Evolutionary conservation across 2,329 filamentous ascomycete genomes (phyloP).

Genomic region (Exophiala sp.): DNA sequence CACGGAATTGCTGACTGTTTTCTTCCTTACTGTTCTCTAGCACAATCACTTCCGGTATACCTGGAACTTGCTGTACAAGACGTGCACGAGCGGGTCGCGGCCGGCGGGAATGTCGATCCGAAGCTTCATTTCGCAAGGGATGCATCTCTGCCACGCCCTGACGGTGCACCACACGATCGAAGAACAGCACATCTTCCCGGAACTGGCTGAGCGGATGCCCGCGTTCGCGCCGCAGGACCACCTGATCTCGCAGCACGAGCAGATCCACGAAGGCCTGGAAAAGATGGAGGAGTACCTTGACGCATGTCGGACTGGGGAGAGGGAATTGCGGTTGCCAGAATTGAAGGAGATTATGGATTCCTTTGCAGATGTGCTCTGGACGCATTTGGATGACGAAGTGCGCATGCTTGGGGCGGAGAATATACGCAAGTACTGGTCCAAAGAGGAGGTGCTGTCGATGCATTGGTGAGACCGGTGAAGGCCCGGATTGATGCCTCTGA

Average conservation of each 20-base stretch:
- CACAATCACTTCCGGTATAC: conserved; percentile 69
- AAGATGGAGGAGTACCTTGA: conserved; percentile 60
- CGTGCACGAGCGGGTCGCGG: conserved; percentile 55
- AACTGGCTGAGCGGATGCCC: conserved; percentile 70
- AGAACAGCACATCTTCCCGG: conserved; percentile 72
- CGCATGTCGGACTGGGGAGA: conserved; percentile 57
- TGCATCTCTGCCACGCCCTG: conserved; percentile 67
- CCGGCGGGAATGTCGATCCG: conserved; percentile 60
- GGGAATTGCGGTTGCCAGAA: conserved; percentile 49
- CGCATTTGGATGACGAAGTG: conserved; percentile 80
- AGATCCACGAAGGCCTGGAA: conserved; percentile 73
- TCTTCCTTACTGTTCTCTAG: conserved; percentile 40
- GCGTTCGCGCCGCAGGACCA: conserved; percentile 63
- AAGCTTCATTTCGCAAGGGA: conserved; percentile 61
- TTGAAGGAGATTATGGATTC: conserved; percentile 67
- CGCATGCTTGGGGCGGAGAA: conserved; percentile 71
- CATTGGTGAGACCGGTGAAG: conserved; percentile 40
- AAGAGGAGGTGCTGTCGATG: conserved; percentile 66
- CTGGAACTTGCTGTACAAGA: conserved; percentile 66
- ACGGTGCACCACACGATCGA: conserved; percentile 75
- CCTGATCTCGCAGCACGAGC: conserved; percentile 66
- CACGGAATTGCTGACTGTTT: no score
- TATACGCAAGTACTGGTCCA: conserved; percentile 76
- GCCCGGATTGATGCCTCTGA: no score
- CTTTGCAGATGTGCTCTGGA: conserved; percentile 74